Percentiles rank a stretch among this genome's conserved stretches.
Evolutionary conservation across 164 flowering plant genomes (phyloP).

Genomic region (Tetrastigma voinierianum): DNA sequence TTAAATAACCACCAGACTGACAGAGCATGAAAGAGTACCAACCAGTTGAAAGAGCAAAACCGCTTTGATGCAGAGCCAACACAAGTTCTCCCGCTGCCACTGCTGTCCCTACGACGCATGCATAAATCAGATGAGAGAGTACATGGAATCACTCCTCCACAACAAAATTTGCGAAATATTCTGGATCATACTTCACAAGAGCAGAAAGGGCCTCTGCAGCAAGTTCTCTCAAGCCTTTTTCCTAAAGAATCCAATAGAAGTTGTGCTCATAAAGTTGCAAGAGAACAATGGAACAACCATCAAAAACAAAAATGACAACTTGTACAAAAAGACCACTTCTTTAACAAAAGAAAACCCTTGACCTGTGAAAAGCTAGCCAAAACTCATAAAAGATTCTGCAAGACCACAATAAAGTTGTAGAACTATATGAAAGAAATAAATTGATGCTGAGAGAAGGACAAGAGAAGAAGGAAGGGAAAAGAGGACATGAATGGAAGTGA

Average conservation of each 20-base stretch:
- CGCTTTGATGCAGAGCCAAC: conserved; percentile 63
- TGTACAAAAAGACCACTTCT: too few species aligned
- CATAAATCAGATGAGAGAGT: conserved; percentile 91
- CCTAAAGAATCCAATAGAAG: conserved; percentile 45
- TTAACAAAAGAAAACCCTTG: too few species aligned
- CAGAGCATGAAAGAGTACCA: conserved; percentile 20
- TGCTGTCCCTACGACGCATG: conserved; percentile 95
- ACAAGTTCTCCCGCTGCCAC: conserved; percentile 87
- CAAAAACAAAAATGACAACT: neutral
- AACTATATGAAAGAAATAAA: too few species aligned
- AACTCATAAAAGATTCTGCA: too few species aligned
- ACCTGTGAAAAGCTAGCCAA: too few species aligned
- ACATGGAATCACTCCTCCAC: conserved; percentile 67
- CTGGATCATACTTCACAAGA: conserved; percentile 84
- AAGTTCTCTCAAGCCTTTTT: conserved; percentile 91
- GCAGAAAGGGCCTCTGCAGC: conserved; percentile 79
- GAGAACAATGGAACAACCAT: neutral
- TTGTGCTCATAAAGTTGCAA: neutral
- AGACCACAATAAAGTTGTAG: too few species aligned
- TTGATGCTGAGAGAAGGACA: too few species aligned
- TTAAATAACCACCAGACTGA: too few species aligned
- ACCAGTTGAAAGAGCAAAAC: conserved; percentile 61
- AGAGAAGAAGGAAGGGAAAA: too few species aligned
- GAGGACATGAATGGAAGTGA: too few species aligned
- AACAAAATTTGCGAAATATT: conserved; percentile 60